Evolutionary conservation across 2,329 filamentous ascomycete genomes (phyloP).

Genomic region (Madurella fahalii): DNA sequence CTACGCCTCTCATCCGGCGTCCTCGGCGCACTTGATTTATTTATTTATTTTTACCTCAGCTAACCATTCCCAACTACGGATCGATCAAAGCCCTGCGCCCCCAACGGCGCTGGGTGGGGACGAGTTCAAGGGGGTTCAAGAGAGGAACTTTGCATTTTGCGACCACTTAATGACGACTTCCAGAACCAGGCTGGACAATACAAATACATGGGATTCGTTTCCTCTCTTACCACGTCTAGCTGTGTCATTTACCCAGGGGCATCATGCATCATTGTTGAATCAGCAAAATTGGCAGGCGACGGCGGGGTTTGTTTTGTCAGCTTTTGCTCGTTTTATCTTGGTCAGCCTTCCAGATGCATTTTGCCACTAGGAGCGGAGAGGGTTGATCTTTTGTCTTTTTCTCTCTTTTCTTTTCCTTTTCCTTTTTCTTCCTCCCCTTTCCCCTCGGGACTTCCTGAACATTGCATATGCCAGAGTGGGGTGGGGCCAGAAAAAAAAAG

Average conservation of each 20-base stretch:
- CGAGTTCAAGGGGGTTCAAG: not conserved
- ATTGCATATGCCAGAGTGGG: conserved; percentile 4
- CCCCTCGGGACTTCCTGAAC: not conserved
- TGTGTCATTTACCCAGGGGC: not conserved
- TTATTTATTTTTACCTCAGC: not conserved
- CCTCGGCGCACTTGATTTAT: not conserved
- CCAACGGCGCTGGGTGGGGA: not conserved
- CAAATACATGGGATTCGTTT: not conserved
- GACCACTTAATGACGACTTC: conserved; percentile 1
- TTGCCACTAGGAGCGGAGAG: conserved; percentile 4
- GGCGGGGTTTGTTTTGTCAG: not conserved
- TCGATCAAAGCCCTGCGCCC: not conserved
- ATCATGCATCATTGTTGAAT: not conserved
- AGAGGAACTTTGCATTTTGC: not conserved
- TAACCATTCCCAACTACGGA: not conserved
- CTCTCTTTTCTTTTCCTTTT: not conserved
- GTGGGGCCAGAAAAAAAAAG: conserved; percentile 2
- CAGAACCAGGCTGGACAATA: conserved; percentile 14
- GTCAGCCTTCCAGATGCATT: conserved; percentile 3
- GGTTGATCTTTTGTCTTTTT: not conserved
- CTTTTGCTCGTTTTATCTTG: not conserved
- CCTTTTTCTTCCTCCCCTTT: not conserved
- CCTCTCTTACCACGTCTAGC: not conserved
- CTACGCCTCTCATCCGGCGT: not conserved
- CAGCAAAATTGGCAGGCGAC: not conserved